Evolutionary conservation across 805 yeast genomes (phyloP).

Genomic region (Yamadazyma philogaea): DNA sequence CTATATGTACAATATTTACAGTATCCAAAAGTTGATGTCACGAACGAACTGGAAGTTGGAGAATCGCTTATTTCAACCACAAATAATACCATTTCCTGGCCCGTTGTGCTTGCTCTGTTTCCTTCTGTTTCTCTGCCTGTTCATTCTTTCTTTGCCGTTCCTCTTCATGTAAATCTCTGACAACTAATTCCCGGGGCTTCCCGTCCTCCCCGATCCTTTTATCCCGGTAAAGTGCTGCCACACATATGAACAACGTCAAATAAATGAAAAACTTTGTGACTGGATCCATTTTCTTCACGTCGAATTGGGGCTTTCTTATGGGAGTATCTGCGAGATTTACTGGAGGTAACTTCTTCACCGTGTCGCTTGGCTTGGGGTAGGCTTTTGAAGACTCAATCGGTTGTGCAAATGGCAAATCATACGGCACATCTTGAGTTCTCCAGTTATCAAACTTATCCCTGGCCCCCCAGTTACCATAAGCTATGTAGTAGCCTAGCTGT

Average conservation of each 20-base stretch:
- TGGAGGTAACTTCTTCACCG: slow-evolving; percentile 30
- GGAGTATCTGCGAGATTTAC: slow-evolving; percentile 44
- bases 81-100: slow-evolving; percentile 49
- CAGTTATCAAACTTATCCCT: slow-evolving; percentile 54
- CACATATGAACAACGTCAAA: slow-evolving; percentile 43
- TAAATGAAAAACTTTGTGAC: slow-evolving; percentile 53
- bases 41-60: neutral
- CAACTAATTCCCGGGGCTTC: slow-evolving; percentile 36
- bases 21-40: neutral
- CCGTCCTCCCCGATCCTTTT: slow-evolving; percentile 46
- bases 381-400: neutral
- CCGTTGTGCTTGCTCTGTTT: slow-evolving; percentile 5
- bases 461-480: slow-evolving; percentile 72
- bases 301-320: slow-evolving; percentile 44
- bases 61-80: slow-evolving; percentile 37
- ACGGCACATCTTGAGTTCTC: slow-evolving; percentile 42
- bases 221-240: slow-evolving; percentile 56
- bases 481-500: slow-evolving; percentile 55
- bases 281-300: slow-evolving; percentile 53
- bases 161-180: slow-evolving; percentile 37
- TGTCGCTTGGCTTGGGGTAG: slow-evolving; percentile 29
- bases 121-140: slow-evolving; percentile 14
- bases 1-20: neutral
- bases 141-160: slow-evolving; percentile 22
- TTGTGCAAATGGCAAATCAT: slow-evolving; percentile 55